Base-by-base conservation (phyloP, 2,329 filamentous ascomycete species). In the Aureobasidium melanogenum region DNA sequence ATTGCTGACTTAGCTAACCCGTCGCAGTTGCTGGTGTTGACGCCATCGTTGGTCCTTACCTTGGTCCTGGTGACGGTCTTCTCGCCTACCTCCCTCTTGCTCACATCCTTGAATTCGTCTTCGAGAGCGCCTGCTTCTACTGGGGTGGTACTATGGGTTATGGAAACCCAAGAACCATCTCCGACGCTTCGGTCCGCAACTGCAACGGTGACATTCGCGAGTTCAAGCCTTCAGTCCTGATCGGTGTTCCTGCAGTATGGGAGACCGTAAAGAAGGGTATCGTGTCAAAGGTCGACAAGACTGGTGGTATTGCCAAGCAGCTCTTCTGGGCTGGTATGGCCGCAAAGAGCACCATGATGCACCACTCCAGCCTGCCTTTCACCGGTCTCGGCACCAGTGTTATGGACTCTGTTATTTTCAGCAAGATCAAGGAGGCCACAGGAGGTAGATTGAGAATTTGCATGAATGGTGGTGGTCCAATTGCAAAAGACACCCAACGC, bases 261-360 rank as follows among this genome's bases (percentile, higher is more conserved):
- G 94, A 99, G 77, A 92, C 90, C 1, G 88, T 99, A 69, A 93
- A 91, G 80, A 99, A 99, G 80, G 94, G 94, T 60, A 89, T 99
- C 69, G 79, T 93, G 65, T 77, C 79, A 68, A 91, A 91, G 75
- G 86, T 97, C 63, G 87, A 89, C 71, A 78, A 82, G 62, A 83
- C 88, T 64, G 86, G 86, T 69, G 74, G 82, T n/a, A 62, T 97
- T 44, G 82, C 87, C 62, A 86, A 81, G 75, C 86, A 87, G 68
- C 76, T 97, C 64, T 99, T 99, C 81, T 87, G 84, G 84, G 83
- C 80, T 56, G 84, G 83, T 14, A 76, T 84, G 73, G 76, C 80
- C 30, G 78, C 82, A 48, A 87, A 87, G 75, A 77, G 76, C 67
- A 84, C 85, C 73, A 75, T 87, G 63, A 77, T 87, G 72, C 60